These are phyloP conservation scores for Pseudopithomyces maydicus DNA, from an alignment of 2,329 filamentous ascomycete genomes.

Conservation along the genomic window DNA sequence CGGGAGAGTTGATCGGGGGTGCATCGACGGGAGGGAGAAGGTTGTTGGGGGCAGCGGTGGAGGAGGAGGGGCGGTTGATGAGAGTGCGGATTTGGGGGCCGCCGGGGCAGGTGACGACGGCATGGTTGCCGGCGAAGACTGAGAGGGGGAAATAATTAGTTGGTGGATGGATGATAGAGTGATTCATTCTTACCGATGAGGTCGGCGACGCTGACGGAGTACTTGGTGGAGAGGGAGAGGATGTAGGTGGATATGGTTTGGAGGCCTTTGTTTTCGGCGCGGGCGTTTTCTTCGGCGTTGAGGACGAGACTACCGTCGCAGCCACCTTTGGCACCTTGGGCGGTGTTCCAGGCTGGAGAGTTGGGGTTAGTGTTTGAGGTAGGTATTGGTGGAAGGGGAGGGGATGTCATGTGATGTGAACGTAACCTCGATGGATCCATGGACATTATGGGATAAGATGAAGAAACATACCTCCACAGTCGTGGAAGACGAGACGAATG, in stretches of 20 bases:
- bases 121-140: slow-evolving; percentile 40
- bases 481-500: slow-evolving; percentile 44
- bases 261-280: slow-evolving; percentile 49
- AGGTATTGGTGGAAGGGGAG: no score
- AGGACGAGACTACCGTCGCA: slow-evolving; percentile 45
- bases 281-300: slow-evolving; percentile 27
- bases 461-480: slow-evolving; percentile 25
- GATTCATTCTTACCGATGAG: slow-evolving; percentile 29
- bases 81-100: slow-evolving; percentile 56
- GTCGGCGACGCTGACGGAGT: slow-evolving; percentile 56
- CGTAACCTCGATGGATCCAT: no score
- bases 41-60: slow-evolving; percentile 45
- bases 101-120: slow-evolving; percentile 54
- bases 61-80: slow-evolving; percentile 53
- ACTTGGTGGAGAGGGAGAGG: slow-evolving; percentile 43
- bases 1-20: slow-evolving; percentile 43
- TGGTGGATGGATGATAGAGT: background rate
- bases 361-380: no score
- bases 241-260: slow-evolving; percentile 45
- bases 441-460: slow-evolving; percentile 2
- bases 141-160: background rate
- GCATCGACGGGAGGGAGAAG: slow-evolving; percentile 51
- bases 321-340: slow-evolving; percentile 29
- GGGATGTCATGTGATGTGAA: no score
- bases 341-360: slow-evolving; percentile 18